Base-by-base conservation (phyloP, 257 asterid species). In the Gentiana dahurica region DNA sequence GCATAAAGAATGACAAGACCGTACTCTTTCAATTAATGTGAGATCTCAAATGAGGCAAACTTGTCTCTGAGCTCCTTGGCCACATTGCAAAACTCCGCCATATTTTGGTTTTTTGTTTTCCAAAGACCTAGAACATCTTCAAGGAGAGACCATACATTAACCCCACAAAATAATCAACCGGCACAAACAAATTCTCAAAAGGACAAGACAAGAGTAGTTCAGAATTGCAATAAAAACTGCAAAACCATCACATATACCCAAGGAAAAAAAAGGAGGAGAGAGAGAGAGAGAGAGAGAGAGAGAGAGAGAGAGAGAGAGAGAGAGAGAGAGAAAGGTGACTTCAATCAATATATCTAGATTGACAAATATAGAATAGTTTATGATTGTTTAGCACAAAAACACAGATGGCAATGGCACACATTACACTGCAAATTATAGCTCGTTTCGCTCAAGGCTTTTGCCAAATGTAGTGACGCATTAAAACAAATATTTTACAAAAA, bases 71-170 rank as follows among this genome's bases (percentile, higher is more conserved):
- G 82, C 79, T 83, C 97, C 77, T 77, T 83, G 48, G 90, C 94
- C 59, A 85, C 83, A 88, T 88, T 88, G 75, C 89, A 92, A 67
- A 88, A 63, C 57, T 92, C 97, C 8, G 97, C 81, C 99, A 88
- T 92, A 71, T 88, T 88, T 70, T 67, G 91, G 53, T 81, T 84
- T 80, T 88, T 88, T 51, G 91, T 81, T 77, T 77, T 92, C 99
- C 99, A 88, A 41, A 72, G 69, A 53, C 97, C 99, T 72, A 88
- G 95, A 77, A 86, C 85, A 97, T 92, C 78, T 62, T 49, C n/a
- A 36, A 54, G 12, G 50, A 55, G 43, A 2, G 13, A 39, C 9
- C 13, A 57, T 2, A 41, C 2, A 38, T 39, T 5, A 7, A 57
- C 37, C 47, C 51, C 46, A 5, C 46, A 41, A 5, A 41, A 4